Percentiles rank a stretch among this genome's conserved stretches.
phyloP scores from a whole-genome alignment of 2,329 filamentous ascomycete genomes.

The Pseudogymnoascus sp. region DNA sequence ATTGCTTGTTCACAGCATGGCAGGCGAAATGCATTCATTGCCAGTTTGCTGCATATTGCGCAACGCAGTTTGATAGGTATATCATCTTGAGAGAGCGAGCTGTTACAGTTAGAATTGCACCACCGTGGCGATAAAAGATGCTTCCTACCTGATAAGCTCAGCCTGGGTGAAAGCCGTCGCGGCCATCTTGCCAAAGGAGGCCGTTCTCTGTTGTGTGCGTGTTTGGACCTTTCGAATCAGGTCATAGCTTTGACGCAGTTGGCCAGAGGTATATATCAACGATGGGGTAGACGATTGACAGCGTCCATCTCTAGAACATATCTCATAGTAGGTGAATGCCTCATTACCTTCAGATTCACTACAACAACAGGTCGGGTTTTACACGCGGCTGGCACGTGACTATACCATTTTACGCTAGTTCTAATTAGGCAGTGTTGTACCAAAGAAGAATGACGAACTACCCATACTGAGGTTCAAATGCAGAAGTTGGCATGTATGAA shows the following conservation, averaged over 20 bases:
- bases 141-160: slow-evolving; percentile 28
- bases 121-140: neutral
- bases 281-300: neutral
- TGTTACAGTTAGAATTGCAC: slow-evolving; percentile 12
- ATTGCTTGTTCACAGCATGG: slow-evolving; percentile 95
- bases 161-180: slow-evolving; percentile 23
- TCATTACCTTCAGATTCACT: neutral
- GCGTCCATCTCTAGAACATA: neutral
- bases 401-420: neutral
- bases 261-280: neutral
- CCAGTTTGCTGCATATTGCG: slow-evolving; percentile 84
- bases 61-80: slow-evolving; percentile 96
- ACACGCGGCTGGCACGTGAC: neutral
- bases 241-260: neutral
- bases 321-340: neutral
- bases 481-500: neutral
- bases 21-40: slow-evolving; percentile 81
- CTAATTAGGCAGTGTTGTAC: neutral
- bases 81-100: slow-evolving; percentile 48
- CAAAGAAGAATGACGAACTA: neutral
- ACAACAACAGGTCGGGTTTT: neutral
- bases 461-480: neutral
- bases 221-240: neutral
- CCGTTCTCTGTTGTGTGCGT: neutral
- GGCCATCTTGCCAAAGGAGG: slow-evolving; percentile 20